A percentile compares a stretch with the other conserved stretches of the same genome.
Conservation (phyloP, 2,329 filamentous ascomycete genomes). For the Hymenoscyphus occultus region DNA sequence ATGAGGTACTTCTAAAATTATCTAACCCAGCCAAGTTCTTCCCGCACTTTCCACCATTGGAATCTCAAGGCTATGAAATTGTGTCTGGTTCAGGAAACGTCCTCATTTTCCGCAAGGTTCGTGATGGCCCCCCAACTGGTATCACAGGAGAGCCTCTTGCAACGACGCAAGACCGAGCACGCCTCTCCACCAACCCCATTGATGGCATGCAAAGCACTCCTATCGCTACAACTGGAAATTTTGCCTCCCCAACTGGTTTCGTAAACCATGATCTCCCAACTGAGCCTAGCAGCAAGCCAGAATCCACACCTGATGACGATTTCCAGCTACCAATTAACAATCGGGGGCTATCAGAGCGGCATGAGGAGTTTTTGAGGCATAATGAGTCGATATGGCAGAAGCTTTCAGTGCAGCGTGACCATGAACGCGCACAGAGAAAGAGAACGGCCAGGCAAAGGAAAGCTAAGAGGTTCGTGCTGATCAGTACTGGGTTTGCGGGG, state of each 20-base stretch:
- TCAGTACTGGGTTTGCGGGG: constrained; percentile 53
- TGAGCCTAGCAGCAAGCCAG: constrained; percentile 19
- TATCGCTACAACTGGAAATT: constrained; percentile 50
- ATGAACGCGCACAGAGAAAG: constrained; percentile 43
- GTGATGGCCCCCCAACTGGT: constrained; percentile 29
- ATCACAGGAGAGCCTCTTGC: background rate
- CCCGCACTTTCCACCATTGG: constrained; percentile 57
- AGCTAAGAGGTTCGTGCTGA: constrained; percentile 49
- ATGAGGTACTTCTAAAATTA: constrained; percentile 58
- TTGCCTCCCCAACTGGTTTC: constrained; percentile 63
- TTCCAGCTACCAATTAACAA: constrained; percentile 39
- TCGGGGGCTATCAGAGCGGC: background rate
- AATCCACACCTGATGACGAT: background rate
- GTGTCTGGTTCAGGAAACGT: constrained; percentile 61
- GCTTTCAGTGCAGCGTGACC: background rate
- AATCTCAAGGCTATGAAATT: constrained; percentile 63
- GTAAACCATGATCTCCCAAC: constrained; percentile 54
- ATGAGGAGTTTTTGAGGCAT: background rate
- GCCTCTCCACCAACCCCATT: constrained; percentile 53
- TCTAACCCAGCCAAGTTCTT: constrained; percentile 64
- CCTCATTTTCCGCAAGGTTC: constrained; percentile 63
- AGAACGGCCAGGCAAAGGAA: constrained; percentile 35
- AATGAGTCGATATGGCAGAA: background rate
- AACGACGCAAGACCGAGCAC: constrained; percentile 38
- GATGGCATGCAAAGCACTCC: constrained; percentile 40